phyloP scores from a whole-genome alignment of 2,329 filamentous ascomycete genomes.

The Hirsutella minnesotensis region DNA sequence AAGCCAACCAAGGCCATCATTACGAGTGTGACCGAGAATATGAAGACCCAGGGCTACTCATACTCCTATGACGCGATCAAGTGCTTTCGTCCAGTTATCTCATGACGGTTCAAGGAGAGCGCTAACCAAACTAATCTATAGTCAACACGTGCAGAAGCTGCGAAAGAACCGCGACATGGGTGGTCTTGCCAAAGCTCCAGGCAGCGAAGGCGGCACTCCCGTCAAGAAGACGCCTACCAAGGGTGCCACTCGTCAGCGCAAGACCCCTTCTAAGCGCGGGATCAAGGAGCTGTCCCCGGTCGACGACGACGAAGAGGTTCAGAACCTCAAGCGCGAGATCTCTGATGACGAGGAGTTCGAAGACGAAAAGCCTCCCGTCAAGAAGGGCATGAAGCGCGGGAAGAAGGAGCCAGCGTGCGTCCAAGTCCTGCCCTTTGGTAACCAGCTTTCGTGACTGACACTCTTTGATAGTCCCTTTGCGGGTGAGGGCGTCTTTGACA shows the following conservation, averaged over 20 bases:
- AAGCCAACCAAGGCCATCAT: slow-evolving; percentile 22
- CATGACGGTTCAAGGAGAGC: too few relatives aligned
- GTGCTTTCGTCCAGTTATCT: slow-evolving; percentile 14
- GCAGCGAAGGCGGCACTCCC: background rate
- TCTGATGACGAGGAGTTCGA: slow-evolving; percentile 6
- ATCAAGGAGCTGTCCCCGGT: slow-evolving; percentile 6
- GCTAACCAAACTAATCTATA: too few relatives aligned
- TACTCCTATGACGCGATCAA: slow-evolving; percentile 28
- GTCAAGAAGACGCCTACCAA: slow-evolving; percentile 12
- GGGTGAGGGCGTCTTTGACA: background rate
- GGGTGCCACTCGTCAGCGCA: slow-evolving; percentile 15
- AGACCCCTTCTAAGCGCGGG: slow-evolving; percentile 13
- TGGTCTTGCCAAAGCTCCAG: slow-evolving; percentile 4
- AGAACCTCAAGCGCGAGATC: slow-evolving; percentile 14
- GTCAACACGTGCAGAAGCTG: slow-evolving; percentile 35
- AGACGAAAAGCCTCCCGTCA: slow-evolving; percentile 2
- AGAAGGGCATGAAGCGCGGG: background rate
- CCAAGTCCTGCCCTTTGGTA: too few relatives aligned
- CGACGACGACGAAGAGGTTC: slow-evolving; percentile 14
- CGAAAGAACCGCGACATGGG: slow-evolving; percentile 21
- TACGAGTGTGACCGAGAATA: slow-evolving; percentile 16
- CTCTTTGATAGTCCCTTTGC: too few relatives aligned
- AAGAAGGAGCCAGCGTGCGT: background rate
- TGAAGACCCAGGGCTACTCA: slow-evolving; percentile 22
- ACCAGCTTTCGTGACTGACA: too few relatives aligned